A percentile compares a stretch with the other conserved stretches of the same genome.
Evolutionary conservation across 202 grass and related monocot species (phyloP).

Genomic region (Brachypodium distachyon): DNA sequence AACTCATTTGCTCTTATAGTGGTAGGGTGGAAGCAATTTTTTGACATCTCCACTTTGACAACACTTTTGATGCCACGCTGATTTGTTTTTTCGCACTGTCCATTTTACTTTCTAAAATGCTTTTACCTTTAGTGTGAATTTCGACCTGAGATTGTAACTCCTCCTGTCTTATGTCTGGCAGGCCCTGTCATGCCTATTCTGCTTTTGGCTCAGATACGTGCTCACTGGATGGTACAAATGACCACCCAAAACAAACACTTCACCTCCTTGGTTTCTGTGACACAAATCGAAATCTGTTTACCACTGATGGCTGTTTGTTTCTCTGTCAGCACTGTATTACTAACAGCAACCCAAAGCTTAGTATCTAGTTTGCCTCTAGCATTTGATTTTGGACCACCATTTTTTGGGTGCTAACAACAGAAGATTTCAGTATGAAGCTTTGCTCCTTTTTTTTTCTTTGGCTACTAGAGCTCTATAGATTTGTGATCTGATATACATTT

Average conservation of each 20-base stretch:
- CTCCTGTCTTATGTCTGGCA: conserved; percentile 31
- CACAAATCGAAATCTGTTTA: not conserved
- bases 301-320: not conserved
- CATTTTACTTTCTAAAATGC: not conserved
- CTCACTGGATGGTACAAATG: conserved; percentile 99
- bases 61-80: not conserved
- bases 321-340: not conserved
- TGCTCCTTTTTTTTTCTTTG: not conserved
- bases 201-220: conserved; percentile 82
- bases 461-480: not conserved
- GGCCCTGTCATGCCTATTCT: conserved; percentile 82
- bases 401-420: conserved; percentile 8
- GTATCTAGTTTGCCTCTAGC: not conserved
- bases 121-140: not conserved
- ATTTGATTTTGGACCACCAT: not conserved
- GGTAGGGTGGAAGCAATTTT: not conserved
- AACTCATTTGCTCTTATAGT: not conserved
- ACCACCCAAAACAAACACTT: not conserved
- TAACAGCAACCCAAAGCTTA: not conserved
- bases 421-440: not conserved
- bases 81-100: not conserved
- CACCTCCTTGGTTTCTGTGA: not conserved
- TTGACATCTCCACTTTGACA: not conserved
- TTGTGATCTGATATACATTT: not conserved
- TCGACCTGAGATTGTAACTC: not conserved